Conservation (phyloP, 306 rosid species). For the Trifolium repens region DNA sequence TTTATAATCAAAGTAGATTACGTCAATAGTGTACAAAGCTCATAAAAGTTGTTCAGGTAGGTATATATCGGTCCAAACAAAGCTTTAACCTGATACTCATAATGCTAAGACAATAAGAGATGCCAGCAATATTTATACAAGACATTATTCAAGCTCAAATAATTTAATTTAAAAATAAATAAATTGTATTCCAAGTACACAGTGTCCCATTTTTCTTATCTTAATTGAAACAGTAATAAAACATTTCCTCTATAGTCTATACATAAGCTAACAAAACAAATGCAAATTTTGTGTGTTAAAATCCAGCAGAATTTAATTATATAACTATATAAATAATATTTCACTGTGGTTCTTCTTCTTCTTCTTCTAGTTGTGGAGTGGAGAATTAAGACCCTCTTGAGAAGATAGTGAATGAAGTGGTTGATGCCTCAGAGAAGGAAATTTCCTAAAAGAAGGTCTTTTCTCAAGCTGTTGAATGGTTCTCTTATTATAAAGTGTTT, state of each 20-base stretch:
- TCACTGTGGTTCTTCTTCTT: neutral
- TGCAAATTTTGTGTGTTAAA: constrained; percentile 46
- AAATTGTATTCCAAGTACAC: constrained; percentile 30
- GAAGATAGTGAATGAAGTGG: constrained; percentile 60
- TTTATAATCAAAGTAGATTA: too few species aligned
- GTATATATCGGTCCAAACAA: neutral
- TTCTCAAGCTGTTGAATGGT: constrained; percentile 51
- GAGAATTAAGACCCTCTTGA: constrained; percentile 66
- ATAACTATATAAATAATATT: neutral
- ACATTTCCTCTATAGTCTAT: constrained; percentile 27
- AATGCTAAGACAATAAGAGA: constrained; percentile 22
- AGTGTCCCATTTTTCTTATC: constrained; percentile 3
- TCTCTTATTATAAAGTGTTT: constrained; percentile 49
- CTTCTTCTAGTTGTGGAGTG: constrained; percentile 43
- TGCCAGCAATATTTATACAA: constrained; percentile 18
- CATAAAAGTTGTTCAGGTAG: neutral
- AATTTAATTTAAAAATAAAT: neutral
- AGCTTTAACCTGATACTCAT: constrained; percentile 1
- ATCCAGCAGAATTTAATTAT: neutral
- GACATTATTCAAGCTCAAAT: constrained; percentile 27
- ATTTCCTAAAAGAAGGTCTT: constrained; percentile 63
- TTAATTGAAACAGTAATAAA: too few species aligned
- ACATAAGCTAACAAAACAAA: constrained; percentile 39
- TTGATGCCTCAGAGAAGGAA: constrained; percentile 59
- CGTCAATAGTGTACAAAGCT: too few species aligned